phyloP scores from a whole-genome alignment of 2,329 filamentous ascomycete species.

The Stagonosporopsis tanaceti region DNA sequence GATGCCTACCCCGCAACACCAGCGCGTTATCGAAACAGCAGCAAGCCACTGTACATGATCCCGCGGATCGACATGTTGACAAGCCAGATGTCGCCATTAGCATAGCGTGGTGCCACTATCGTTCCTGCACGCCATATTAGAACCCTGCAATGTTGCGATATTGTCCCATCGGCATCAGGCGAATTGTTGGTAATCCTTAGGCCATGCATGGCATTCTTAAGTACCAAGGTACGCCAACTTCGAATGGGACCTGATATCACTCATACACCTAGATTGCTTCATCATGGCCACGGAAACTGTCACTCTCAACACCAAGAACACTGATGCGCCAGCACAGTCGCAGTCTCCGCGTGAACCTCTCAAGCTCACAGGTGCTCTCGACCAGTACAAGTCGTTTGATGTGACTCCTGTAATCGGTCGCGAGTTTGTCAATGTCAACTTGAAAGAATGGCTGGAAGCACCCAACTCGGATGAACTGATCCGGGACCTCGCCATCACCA shows the following conservation, averaged over 20 bases:
- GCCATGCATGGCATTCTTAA: not conserved
- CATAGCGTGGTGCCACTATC: not conserved
- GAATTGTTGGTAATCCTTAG: not conserved
- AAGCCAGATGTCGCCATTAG: slow-evolving; percentile 6
- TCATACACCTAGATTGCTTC: no score
- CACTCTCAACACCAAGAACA: slow-evolving; percentile 16
- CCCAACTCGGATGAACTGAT: slow-evolving; percentile 70
- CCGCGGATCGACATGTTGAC: not conserved
- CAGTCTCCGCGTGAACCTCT: slow-evolving; percentile 25
- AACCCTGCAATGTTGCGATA: slow-evolving; percentile 15
- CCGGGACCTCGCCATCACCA: slow-evolving; percentile 65
- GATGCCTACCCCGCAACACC: slow-evolving; percentile 12
- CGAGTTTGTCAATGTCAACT: slow-evolving; percentile 65
- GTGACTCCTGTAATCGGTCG: slow-evolving; percentile 69
- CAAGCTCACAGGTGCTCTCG: slow-evolving; percentile 57
- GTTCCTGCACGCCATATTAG: not conserved
- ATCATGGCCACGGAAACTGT: slow-evolving; percentile 31
- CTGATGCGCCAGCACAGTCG: slow-evolving; percentile 14
- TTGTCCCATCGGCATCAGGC: slow-evolving; percentile 2
- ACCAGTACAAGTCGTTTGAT: slow-evolving; percentile 64
- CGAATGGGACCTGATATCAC: no score
- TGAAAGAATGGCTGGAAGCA: slow-evolving; percentile 69
- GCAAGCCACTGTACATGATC: not conserved
- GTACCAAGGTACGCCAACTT: not conserved
- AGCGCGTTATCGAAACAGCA: not conserved